Percentiles rank a stretch among this genome's conserved stretches.
Conservation (phyloP, 768 basidiomycete species). For the Suillus americanus region DNA sequence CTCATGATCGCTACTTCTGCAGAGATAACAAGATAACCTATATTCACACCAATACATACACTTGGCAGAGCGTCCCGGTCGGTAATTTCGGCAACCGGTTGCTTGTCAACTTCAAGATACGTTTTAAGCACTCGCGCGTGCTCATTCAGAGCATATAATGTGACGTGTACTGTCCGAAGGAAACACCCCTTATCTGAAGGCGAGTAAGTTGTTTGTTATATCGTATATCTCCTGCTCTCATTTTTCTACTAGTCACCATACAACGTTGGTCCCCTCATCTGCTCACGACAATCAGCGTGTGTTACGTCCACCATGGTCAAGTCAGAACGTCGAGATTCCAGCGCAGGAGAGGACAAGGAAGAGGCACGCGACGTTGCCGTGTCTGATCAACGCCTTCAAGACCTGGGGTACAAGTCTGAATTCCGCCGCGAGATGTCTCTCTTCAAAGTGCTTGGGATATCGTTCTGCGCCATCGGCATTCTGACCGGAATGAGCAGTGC, state of each 20-base stretch:
- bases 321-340: background rate
- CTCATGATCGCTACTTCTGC: background rate
- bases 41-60: background rate
- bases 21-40: background rate
- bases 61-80: background rate
- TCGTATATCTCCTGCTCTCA: background rate
- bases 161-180: background rate
- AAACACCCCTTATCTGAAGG: background rate
- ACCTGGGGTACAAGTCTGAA: constrained; percentile 55
- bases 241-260: background rate
- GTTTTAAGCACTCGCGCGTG: background rate
- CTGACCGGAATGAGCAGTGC: constrained; percentile 62
- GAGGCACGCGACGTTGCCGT: background rate
- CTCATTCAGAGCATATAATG: background rate
- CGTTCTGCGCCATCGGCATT: constrained; percentile 61
- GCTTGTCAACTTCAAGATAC: background rate
- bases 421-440: constrained; percentile 59
- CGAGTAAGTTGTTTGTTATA: background rate
- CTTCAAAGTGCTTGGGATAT: constrained; percentile 58
- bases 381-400: constrained; percentile 44
- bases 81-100: background rate
- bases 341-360: background rate
- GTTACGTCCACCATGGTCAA: background rate
- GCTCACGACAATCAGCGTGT: background rate
- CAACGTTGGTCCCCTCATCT: background rate